Base-by-base conservation (phyloP, 2,329 filamentous ascomycete species). In the Fusarium nanum region DNA sequence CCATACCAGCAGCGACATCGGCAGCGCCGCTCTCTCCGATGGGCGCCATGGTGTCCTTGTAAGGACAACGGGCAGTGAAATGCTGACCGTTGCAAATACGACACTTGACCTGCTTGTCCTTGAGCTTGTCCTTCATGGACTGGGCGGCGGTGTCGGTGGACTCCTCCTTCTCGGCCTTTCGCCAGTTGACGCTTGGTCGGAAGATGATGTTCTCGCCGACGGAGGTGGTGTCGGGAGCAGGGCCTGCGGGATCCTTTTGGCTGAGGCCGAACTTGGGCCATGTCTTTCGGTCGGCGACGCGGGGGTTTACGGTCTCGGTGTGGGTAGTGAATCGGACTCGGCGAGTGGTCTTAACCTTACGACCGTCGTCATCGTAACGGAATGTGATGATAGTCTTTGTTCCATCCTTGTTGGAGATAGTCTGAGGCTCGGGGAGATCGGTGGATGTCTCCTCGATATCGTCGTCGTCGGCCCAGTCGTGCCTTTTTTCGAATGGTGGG, bases 31-130 rank as follows among this genome's bases (percentile, higher is more conserved):
- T 84, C 80, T 90, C 89, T 73, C 90, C 90, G 67, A 94, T 89
- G 40, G 93, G 96, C 37, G 95, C 94, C 94, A 99, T 98, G 76
- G 95, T 99, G 81, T 98, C 96, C 87, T 98, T 99, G 91, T 97
- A 99, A 37, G 96, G 96, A 89, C 96, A 99, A 81, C 96, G 92
- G 74, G 95, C 95, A 44, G 96, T 99, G 87, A 98, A 99, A 89
- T 99, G 96, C 87, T 99, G 96, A 80, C 95, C 96, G 80, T 91
- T 93, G 86, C 96, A 99, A 81, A 99, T 98, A 88, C 96, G 92
- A 84, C 96, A 99, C 89, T 98, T 98, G 87, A 99, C 97, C 86
- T 98, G 97, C 89, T 98, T 97, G 86, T 98, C 94, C 89, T 96
- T 97, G 78, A 98, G 87, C 85, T 93, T 91, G 79, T 91, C 89